A percentile compares a stretch with the other conserved stretches of the same genome.
Evolutionary conservation across 345 rosid genomes (phyloP).

Genomic region (Bretschneidera sinensis): DNA sequence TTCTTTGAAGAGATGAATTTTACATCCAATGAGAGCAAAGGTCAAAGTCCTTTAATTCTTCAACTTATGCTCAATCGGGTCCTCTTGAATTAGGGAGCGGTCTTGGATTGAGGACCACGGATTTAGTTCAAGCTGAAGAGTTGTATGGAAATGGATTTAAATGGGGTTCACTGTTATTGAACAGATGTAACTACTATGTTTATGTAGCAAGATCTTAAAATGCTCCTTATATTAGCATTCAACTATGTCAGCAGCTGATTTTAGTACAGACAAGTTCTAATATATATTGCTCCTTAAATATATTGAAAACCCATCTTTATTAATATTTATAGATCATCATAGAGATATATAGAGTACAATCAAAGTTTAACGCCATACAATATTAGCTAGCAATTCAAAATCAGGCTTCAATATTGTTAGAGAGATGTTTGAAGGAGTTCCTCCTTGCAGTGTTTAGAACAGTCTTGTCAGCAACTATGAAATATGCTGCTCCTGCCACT

Average conservation of each 20-base stretch:
- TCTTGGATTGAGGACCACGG: conserved; percentile 41
- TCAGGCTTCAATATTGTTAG: conserved; percentile 25
- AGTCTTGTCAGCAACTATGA: conserved; percentile 94
- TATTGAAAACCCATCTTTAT: conserved; percentile 20
- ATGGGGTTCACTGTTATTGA: neutral
- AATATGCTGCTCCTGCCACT: conserved; percentile 89
- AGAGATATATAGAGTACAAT: neutral
- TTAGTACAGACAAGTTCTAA: neutral
- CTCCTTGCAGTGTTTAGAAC: conserved; percentile 72
- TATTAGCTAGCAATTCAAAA: neutral
- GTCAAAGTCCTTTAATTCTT: conserved; percentile 56
- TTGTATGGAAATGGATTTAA: neutral
- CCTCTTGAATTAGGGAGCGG: conserved; percentile 45
- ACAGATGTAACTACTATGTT: neutral
- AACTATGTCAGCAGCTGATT: no score
- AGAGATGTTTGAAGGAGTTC: conserved; percentile 51
- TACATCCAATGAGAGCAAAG: conserved; percentile 53
- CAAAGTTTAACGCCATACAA: neutral
- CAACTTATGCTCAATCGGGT: conserved; percentile 63
- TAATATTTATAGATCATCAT: neutral
- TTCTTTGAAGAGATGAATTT: conserved; percentile 52
- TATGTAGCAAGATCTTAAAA: no score
- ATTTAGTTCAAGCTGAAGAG: conserved; percentile 25
- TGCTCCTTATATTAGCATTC: no score
- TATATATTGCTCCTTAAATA: neutral